Conservation (phyloP, 1,284 basidiomycete genomes). For the Caloboletus inedulis region DNA sequence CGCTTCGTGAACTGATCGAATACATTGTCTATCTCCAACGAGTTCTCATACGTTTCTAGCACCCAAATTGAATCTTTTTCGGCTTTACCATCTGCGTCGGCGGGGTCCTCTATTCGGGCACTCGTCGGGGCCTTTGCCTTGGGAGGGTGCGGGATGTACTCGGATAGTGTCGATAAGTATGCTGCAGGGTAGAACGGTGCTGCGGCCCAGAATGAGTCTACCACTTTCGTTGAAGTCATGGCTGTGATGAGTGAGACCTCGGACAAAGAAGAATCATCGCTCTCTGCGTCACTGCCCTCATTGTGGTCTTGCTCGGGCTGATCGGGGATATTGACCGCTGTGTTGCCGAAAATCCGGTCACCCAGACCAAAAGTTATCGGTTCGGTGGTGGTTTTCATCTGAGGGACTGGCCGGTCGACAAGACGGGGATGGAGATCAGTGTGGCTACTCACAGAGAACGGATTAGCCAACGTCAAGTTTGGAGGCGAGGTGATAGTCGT, state of each 20-base stretch:
- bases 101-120: conserved; percentile 39
- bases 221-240: conserved; percentile 51
- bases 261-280: conserved; percentile 31
- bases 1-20: conserved; percentile 78
- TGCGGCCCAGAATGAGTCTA: conserved; percentile 60
- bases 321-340: conserved; percentile 13
- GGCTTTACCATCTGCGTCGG: conserved; percentile 39
- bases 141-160: conserved; percentile 59
- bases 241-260: conserved; percentile 55
- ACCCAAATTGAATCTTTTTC: conserved; percentile 53
- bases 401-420: background rate
- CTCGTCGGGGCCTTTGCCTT: conserved; percentile 46
- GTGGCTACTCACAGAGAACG: conserved; percentile 57
- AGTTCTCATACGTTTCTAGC: conserved; percentile 75
- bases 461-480: conserved; percentile 49
- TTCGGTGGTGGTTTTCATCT: conserved; percentile 22
- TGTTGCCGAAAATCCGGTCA: conserved; percentile 57
- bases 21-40: conserved; percentile 67
- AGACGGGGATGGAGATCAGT: background rate
- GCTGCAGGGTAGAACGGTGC: conserved; percentile 63
- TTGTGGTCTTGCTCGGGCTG: conserved; percentile 18
- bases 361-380: conserved; percentile 53
- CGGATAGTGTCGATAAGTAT: conserved; percentile 69
- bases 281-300: conserved; percentile 33
- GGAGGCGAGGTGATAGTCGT: conserved; percentile 33